Percentiles rank a stretch among this genome's conserved stretches.
phyloP scores from a whole-genome alignment of 176 grass and related monocot genomes.

The Panicum miliaceum region DNA sequence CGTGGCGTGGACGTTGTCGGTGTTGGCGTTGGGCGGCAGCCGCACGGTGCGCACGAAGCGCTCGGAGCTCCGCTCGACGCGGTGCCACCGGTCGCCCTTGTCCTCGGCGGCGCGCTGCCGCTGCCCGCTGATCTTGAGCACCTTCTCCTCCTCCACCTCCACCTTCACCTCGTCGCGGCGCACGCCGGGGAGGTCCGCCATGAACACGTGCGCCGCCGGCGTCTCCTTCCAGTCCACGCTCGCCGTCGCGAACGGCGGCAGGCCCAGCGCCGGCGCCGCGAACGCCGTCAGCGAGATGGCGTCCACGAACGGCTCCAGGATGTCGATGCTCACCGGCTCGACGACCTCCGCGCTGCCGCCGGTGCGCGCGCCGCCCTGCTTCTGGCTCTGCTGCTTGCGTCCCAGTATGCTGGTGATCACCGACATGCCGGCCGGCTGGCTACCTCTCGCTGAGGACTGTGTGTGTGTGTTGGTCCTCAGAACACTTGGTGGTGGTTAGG shows the following conservation, averaged over 20 bases:
- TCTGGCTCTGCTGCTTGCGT: slow-evolving; percentile 1
- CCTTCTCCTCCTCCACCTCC: slow-evolving; percentile 73
- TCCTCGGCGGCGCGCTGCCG: slow-evolving; percentile 48
- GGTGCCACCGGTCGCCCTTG: slow-evolving; percentile 72
- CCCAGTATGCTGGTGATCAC: slow-evolving; percentile 54
- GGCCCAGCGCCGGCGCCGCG: slow-evolving; percentile 15
- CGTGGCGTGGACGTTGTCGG: slow-evolving; percentile 37
- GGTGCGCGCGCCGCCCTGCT: not conserved
- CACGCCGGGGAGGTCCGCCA: slow-evolving; percentile 63
- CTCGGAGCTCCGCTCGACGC: slow-evolving; percentile 57
- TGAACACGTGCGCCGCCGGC: slow-evolving; percentile 69
- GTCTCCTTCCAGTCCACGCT: slow-evolving; percentile 91
- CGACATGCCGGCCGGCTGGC: slow-evolving; percentile 14
- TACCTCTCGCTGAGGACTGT: not conserved
- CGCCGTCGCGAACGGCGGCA: slow-evolving; percentile 50
- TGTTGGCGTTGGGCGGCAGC: slow-evolving; percentile 54
- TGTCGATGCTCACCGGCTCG: slow-evolving; percentile 41
- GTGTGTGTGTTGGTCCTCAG: not conserved
- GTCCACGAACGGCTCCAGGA: slow-evolving; percentile 44
- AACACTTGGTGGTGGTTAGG: no score
- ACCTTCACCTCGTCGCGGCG: slow-evolving; percentile 64
- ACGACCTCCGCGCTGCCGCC: not conserved
- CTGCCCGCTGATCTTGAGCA: slow-evolving; percentile 69
- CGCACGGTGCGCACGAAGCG: slow-evolving; percentile 56
- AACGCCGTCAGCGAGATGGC: slow-evolving; percentile 43